Conservation (phyloP, 768 basidiomycete genomes). For the Psilocybe sp. region DNA sequence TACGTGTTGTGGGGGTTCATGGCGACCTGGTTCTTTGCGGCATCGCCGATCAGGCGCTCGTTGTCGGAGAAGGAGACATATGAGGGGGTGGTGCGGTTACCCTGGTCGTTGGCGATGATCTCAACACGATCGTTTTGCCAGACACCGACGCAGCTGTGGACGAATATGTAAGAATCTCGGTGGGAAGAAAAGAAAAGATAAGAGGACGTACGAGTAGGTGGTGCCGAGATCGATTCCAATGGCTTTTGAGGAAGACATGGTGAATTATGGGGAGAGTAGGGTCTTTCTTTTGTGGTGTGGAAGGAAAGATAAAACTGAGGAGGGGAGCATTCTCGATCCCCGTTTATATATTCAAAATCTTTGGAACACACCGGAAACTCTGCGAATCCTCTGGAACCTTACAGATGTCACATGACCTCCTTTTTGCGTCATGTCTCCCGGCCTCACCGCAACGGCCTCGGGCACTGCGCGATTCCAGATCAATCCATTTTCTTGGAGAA, state of each 20-base stretch:
- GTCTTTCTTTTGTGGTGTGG: slow-evolving; percentile 13
- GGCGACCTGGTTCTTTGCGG: slow-evolving; percentile 97
- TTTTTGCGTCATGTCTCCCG: slow-evolving; percentile 18
- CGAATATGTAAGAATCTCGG: slow-evolving; percentile 10
- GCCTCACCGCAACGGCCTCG: background rate
- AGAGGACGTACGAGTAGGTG: slow-evolving; percentile 76
- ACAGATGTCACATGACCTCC: slow-evolving; percentile 29
- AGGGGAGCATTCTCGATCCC: slow-evolving; percentile 11
- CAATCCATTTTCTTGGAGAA: background rate
- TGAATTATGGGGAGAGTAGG: slow-evolving; percentile 10
- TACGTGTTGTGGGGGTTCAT: slow-evolving; percentile 96
- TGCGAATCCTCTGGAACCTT: slow-evolving; percentile 47
- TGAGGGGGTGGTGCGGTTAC: slow-evolving; percentile 93
- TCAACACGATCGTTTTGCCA: slow-evolving; percentile 99
- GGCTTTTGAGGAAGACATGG: slow-evolving; percentile 70
- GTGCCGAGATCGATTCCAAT: slow-evolving; percentile 91
- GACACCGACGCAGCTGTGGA: slow-evolving; percentile 90
- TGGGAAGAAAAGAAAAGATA: slow-evolving; percentile 1
- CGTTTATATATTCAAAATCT: slow-evolving; percentile 34
- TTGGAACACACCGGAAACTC: slow-evolving; percentile 40
- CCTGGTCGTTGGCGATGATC: slow-evolving; percentile 93
- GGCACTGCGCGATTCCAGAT: slow-evolving; percentile 12
- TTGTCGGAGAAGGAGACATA: slow-evolving; percentile 94
- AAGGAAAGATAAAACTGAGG: slow-evolving; percentile 18
- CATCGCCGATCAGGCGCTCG: slow-evolving; percentile 98